Percentiles rank a stretch among this genome's conserved stretches.
Conservation (phyloP, 1,284 basidiomycete genomes). For the Tilletia caries region DNA sequence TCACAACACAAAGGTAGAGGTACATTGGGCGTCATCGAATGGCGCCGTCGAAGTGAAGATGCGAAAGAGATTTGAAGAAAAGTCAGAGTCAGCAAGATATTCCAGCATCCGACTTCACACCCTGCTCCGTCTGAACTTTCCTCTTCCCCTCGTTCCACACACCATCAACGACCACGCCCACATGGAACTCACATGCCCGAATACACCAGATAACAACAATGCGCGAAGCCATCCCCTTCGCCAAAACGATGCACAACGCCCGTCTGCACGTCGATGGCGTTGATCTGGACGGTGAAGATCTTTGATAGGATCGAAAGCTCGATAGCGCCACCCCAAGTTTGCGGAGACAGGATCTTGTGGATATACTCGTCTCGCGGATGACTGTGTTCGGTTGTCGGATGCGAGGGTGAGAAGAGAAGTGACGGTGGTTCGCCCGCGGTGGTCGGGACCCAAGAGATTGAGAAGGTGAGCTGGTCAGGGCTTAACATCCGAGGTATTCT, state of each 20-base stretch:
- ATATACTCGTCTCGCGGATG: slow-evolving; percentile 14
- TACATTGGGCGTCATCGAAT: too few relatives aligned
- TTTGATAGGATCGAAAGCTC: slow-evolving; percentile 32
- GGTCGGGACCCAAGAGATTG: too few relatives aligned
- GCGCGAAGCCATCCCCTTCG: slow-evolving; percentile 26
- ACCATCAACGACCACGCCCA: too few relatives aligned
- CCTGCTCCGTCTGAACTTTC: too few relatives aligned
- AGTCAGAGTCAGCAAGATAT: too few relatives aligned
- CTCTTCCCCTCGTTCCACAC: too few relatives aligned
- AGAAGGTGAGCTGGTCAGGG: too few relatives aligned
- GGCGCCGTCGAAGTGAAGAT: background rate
- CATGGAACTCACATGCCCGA: slow-evolving; percentile 26
- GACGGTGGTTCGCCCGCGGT: too few relatives aligned
- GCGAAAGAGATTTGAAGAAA: background rate
- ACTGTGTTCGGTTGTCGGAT: background rate
- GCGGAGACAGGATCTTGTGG: slow-evolving; percentile 7
- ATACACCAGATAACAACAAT: slow-evolving; percentile 29
- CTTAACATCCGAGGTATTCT: too few relatives aligned
- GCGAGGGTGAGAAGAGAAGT: too few relatives aligned
- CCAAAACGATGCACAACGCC: slow-evolving; percentile 35
- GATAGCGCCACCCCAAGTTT: slow-evolving; percentile 39
- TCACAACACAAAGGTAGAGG: too few relatives aligned
- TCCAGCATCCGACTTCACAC: too few relatives aligned
- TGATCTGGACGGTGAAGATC: slow-evolving; percentile 29
- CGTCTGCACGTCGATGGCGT: slow-evolving; percentile 29